Evolutionary conservation across 2,329 filamentous ascomycete genomes (phyloP), one percentile per base, ranked within the genome.

Genomic region (Ophiostoma perfectum): DNA sequence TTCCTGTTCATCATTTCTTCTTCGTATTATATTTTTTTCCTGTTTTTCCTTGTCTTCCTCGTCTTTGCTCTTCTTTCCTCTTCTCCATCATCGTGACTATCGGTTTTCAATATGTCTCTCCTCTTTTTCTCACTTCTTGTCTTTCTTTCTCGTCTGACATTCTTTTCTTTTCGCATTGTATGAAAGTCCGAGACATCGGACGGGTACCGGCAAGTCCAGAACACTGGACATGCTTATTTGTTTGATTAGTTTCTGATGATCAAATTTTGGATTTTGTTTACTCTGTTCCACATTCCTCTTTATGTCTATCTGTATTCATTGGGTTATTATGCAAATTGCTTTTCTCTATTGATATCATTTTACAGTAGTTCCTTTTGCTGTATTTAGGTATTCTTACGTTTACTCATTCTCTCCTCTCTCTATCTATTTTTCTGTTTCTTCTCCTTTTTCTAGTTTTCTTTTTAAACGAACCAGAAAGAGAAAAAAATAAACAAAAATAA

Each of bases 221-320:
- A 39, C 27, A n/a, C 11, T 44, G 64, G 45, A 38, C 27, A 52
- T 55, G 45, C 45, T 66, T 66, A 52, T 52, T 64, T 18, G 39
- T 18, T 64, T 44, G 39, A 45, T 42, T 41, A 64, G 16, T 7
- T 18, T 39, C 27, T 41, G 49, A 36, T 27, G 55, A 60, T 6
- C 38, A 14, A 38, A 60, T 38, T 60, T 39, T 4, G 2, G 44
- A 12, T 27, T 18, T 42, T 12, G 49, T 12, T 65, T 65, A 4
- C 11, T 27, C 18, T 27, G 9, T 55, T 16, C n/a, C 14, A 42
- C 27, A 27, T 42, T 55, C 18, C 45, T n/a, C 27, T 27, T 27
- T 27, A 6, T 1, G 36, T 47, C 4, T 44, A 12, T 49, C 27
- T n/a, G 18, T 5, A 16, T 67, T 39, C 5, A 52, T 49, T 27